A percentile compares a stretch with the other conserved stretches of the same genome.
phyloP scores from a whole-genome alignment of 768 basidiomycete genomes.

The Leccinum longicurvipes region DNA sequence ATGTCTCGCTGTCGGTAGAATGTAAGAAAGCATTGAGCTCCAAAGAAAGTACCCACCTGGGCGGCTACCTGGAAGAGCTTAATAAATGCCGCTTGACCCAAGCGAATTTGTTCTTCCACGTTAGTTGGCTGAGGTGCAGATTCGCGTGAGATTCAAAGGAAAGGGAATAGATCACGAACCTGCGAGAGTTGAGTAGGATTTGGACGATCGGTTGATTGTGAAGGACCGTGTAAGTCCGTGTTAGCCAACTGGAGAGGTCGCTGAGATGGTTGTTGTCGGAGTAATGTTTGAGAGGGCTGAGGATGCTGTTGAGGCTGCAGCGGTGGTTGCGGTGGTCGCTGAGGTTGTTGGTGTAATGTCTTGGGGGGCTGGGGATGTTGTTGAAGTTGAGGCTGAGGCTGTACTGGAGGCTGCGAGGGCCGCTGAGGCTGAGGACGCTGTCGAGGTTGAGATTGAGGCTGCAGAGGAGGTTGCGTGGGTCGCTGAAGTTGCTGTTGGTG shows the following conservation, averaged over 20 bases:
- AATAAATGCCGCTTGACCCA: constrained; percentile 17
- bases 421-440: background rate
- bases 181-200: constrained; percentile 2
- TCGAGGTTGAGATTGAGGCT: background rate
- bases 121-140: background rate
- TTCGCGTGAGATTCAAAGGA: background rate
- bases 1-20: constrained; percentile 13
- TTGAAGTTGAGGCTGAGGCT: background rate
- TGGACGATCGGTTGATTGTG: background rate
- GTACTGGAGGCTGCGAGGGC: background rate
- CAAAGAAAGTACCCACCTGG: constrained; percentile 15
- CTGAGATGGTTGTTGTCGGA: background rate
- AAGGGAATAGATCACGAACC: background rate
- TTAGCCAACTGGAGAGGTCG: background rate
- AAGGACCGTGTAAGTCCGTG: background rate
- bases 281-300: background rate
- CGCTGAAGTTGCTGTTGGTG: background rate
- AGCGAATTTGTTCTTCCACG: constrained; percentile 4
- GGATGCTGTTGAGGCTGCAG: background rate
- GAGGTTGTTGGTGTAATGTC: background rate
- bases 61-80: constrained; percentile 20
- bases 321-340: background rate
- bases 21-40: background rate
- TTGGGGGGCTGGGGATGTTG: background rate
- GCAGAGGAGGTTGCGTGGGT: background rate